A percentile compares a stretch with the other conserved stretches of the same genome.
Conservation (phyloP, 768 basidiomycete species). For the Pisolithus orientalis region DNA sequence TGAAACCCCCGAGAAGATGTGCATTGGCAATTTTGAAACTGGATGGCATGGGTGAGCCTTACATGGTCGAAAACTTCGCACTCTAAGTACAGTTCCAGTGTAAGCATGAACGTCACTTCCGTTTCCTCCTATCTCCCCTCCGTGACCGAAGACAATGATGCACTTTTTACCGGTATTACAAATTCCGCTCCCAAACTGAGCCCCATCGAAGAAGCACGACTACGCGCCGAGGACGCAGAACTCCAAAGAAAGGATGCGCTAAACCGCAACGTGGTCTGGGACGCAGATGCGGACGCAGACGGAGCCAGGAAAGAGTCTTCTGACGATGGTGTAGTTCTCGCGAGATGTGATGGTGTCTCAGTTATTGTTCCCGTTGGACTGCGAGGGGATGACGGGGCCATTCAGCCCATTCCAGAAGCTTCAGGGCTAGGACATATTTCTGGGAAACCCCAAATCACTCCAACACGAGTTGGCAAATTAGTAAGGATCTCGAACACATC, state of each 20-base stretch:
- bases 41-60: constrained; percentile 60
- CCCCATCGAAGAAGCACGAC: constrained; percentile 50
- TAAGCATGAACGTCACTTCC: constrained; percentile 67
- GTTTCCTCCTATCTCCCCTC: constrained; percentile 70
- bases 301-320: constrained; percentile 49
- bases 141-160: constrained; percentile 50
- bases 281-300: constrained; percentile 50
- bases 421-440: constrained; percentile 31
- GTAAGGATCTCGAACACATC: constrained; percentile 29
- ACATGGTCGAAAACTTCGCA: background rate
- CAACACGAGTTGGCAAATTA: constrained; percentile 49
- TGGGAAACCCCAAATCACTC: constrained; percentile 46
- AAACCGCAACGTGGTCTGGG: constrained; percentile 61
- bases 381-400: constrained; percentile 47
- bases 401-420: constrained; percentile 37
- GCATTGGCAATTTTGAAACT: constrained; percentile 60
- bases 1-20: constrained; percentile 71
- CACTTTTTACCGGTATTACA: constrained; percentile 45
- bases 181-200: constrained; percentile 37
- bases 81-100: constrained; percentile 32
- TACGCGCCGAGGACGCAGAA: constrained; percentile 49
- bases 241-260: constrained; percentile 58
- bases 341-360: constrained; percentile 11
- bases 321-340: constrained; percentile 22
- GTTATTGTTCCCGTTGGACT: constrained; percentile 47